A percentile compares a stretch with the other conserved stretches of the same genome.
These are phyloP conservation scores for Pythium scleroteichum DNA, from an alignment of 352 stramenopile genomes.

Conservation along the genomic window DNA sequence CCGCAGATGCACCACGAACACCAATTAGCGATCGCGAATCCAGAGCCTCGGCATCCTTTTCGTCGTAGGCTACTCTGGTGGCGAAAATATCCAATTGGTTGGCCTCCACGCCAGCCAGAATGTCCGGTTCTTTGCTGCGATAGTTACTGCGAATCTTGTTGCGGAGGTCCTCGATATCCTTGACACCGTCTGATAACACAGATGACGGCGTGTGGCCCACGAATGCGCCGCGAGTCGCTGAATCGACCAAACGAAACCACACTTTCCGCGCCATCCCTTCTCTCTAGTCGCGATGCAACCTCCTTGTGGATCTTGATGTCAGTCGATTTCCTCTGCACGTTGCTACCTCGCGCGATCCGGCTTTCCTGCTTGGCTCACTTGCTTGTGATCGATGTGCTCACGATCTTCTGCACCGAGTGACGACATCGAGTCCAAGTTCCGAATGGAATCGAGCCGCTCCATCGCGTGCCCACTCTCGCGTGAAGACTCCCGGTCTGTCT, in stretches of 20 bases:
- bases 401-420: slow-evolving; percentile 33
- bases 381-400: slow-evolving; percentile 26
- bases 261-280: slow-evolving; percentile 13
- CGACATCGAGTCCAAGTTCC: slow-evolving; percentile 48
- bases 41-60: slow-evolving; percentile 5
- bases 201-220: not conserved
- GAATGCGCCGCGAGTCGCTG: slow-evolving; percentile 13
- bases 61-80: slow-evolving; percentile 6
- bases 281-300: slow-evolving; percentile 4
- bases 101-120: not conserved
- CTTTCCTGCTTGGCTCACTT: too few species aligned
- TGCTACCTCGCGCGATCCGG: too few species aligned
- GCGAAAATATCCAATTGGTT: slow-evolving; percentile 1
- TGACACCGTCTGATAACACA: slow-evolving; percentile 11
- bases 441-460: slow-evolving; percentile 25
- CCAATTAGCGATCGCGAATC: not conserved
- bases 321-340: too few species aligned
- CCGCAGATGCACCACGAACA: too few species aligned
- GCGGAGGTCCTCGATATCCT: slow-evolving; percentile 10
- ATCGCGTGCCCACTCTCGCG: slow-evolving; percentile 8
- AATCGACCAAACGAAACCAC: slow-evolving; percentile 13
- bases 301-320: too few species aligned
- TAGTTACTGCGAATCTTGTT: slow-evolving; percentile 10
- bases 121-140: not conserved
- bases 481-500: slow-evolving; percentile 4